Percentiles rank a stretch among this genome's conserved stretches.
Conservation (phyloP, 1,284 basidiomycete species). For the Rugosomyces carneus region DNA sequence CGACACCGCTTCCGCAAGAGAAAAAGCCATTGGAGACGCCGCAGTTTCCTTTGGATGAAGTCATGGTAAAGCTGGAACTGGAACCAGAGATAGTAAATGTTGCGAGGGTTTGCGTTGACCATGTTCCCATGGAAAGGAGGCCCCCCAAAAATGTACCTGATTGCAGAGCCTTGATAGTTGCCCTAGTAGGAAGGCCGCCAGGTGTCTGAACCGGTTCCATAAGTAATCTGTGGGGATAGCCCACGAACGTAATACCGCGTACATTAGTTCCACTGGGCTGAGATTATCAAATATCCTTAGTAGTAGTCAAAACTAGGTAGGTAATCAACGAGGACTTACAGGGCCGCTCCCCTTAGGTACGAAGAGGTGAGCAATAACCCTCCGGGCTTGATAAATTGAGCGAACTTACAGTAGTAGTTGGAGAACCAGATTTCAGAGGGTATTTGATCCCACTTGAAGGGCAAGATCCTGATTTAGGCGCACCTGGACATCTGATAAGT, state of each 20-base stretch:
- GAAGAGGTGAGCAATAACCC: slow-evolving; percentile 1
- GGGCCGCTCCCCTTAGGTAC: slow-evolving; percentile 5
- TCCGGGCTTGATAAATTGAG: background rate
- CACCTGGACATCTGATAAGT: slow-evolving; percentile 30
- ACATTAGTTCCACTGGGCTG: slow-evolving; percentile 14
- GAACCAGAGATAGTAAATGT: slow-evolving; percentile 37
- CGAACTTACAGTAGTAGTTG: slow-evolving; percentile 19
- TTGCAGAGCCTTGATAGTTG: slow-evolving; percentile 35
- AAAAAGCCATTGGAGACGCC: slow-evolving; percentile 36
- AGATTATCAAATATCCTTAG: too few species aligned
- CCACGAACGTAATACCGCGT: background rate
- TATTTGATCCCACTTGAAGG: slow-evolving; percentile 57
- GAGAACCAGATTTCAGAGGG: slow-evolving; percentile 45
- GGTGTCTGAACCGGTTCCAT: slow-evolving; percentile 19
- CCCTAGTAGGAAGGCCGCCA: slow-evolving; percentile 37
- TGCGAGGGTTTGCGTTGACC: slow-evolving; percentile 46
- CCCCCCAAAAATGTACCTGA: slow-evolving; percentile 33
- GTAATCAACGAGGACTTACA: slow-evolving; percentile 9
- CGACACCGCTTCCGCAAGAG: slow-evolving; percentile 39
- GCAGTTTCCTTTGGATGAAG: slow-evolving; percentile 46
- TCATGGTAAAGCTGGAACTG: slow-evolving; percentile 40
- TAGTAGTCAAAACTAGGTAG: background rate
- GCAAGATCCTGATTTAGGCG: slow-evolving; percentile 47
- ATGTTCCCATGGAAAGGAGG: slow-evolving; percentile 41
- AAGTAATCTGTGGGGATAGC: background rate